phyloP scores from a whole-genome alignment of 805 yeast genomes.

The Starmerella stigmatis region DNA sequence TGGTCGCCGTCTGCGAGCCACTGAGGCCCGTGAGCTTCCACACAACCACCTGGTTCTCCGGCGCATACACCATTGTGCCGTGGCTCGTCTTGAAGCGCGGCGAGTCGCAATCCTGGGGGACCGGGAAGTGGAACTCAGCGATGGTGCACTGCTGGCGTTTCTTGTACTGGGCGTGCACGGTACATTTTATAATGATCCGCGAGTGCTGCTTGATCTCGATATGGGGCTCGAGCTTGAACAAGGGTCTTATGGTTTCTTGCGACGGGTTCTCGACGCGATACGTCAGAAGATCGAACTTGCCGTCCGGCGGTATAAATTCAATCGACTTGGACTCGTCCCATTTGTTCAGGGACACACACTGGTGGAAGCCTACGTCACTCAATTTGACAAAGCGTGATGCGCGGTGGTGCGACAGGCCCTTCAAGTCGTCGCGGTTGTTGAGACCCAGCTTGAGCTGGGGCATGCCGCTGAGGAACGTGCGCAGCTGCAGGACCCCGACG shows the following conservation, averaged over 20 bases:
- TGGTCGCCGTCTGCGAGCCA: constrained; percentile 46
- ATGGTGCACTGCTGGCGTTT: constrained; percentile 51
- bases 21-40: constrained; percentile 64
- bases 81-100: constrained; percentile 60
- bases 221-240: constrained; percentile 41
- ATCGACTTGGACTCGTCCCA: constrained; percentile 50
- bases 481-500: constrained; percentile 60
- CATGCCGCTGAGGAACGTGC: constrained; percentile 80
- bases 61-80: constrained; percentile 61
- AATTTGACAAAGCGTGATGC: constrained; percentile 32
- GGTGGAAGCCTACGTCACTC: constrained; percentile 72
- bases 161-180: constrained; percentile 51
- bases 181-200: constrained; percentile 38
- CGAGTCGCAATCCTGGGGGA: constrained; percentile 47
- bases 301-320: constrained; percentile 84
- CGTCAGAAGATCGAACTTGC: constrained; percentile 57
- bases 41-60: constrained; percentile 56
- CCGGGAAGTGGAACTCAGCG: constrained; percentile 52
- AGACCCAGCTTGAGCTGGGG: constrained; percentile 69
- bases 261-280: constrained; percentile 37
- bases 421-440: constrained; percentile 34
- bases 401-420: constrained; percentile 22
- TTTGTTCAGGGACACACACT: constrained; percentile 68
- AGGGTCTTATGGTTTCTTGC: constrained; percentile 35
- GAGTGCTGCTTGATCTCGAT: constrained; percentile 37